Evolutionary conservation across 306 rosid genomes (phyloP), one percentile per base, ranked within the genome.

Genomic region (Abrus pulchellus): DNA sequence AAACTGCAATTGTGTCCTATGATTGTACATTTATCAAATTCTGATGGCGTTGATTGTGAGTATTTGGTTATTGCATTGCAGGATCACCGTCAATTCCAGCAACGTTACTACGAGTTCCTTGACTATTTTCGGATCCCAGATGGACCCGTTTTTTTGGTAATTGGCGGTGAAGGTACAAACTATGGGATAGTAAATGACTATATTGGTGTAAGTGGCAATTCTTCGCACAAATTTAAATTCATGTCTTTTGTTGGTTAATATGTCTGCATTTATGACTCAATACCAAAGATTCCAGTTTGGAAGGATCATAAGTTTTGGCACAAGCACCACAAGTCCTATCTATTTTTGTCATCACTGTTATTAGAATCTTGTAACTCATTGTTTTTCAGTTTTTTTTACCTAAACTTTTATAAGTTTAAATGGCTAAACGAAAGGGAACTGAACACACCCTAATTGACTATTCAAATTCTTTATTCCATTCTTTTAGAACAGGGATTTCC

Each of bases 71-170:
- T 49, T 72, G 86, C 36, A 66, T n/a, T 86, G 83, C 87, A 91
- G 97, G 94, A 93, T 72, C 97, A 86, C 82, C 86, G 92, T 14
- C 87, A 72, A 57, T 94, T 94, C 81, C 48, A 10, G 81, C 99
- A 93, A 82, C 97, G 99, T 5, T 94, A 94, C 85, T 94, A 90
- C 41, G 99, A 94, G 80, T 93, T 84, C 78, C 89, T 86, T 8
- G 97, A 93, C 85, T 70, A 86, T 81, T 94, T 93, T 80, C 86
- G 97, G 49, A 76, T 82, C 43, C 90, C 99, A 1, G 90, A 89
- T 75, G 97, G 99, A n/a, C 97, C 97, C 0, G 84, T 94, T 62
- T 94, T 94, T 62, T 80, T 94, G 59, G 85, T 69, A 59, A 91
- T 94, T 9, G 85, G 99, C 30, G 99, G 99, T 20, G 99, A 94